Conservation (phyloP, 2,329 filamentous ascomycete genomes). For the Ascochyta rabiei region DNA sequence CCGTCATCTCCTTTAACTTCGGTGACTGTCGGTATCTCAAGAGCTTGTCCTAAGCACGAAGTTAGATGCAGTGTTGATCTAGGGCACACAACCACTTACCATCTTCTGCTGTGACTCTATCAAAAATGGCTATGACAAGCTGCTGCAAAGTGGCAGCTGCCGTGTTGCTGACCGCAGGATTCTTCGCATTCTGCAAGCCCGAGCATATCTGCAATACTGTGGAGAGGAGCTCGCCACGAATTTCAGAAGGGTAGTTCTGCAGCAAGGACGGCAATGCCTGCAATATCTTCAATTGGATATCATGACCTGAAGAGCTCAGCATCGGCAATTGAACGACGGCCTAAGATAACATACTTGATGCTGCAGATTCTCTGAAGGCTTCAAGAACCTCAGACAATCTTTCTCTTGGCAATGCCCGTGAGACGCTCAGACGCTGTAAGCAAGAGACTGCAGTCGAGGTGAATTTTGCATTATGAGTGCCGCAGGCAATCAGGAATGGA, state of each 20-base stretch:
- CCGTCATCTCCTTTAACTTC: constrained; percentile 72
- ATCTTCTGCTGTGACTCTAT: constrained; percentile 85
- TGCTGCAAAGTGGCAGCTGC: constrained; percentile 96
- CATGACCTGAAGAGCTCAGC: constrained; percentile 61
- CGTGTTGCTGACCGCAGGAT: constrained; percentile 91
- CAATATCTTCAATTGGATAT: constrained; percentile 94
- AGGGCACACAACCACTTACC: constrained; percentile 51
- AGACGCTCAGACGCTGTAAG: constrained; percentile 85
- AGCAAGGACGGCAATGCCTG: constrained; percentile 88
- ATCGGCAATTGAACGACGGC: background rate
- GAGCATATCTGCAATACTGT: constrained; percentile 90
- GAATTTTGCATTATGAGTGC: constrained; percentile 88
- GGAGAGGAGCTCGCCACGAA: constrained; percentile 81
- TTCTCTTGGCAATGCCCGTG: constrained; percentile 76
- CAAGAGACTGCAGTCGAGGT: constrained; percentile 86
- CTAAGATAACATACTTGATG: constrained; percentile 61
- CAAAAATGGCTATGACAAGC: constrained; percentile 88
- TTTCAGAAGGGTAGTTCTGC: constrained; percentile 84
- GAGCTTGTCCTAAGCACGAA: constrained; percentile 36
- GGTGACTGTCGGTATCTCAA: constrained; percentile 65
- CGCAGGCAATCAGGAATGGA: constrained; percentile 92
- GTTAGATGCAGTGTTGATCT: constrained; percentile 12
- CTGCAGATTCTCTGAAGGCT: constrained; percentile 81
- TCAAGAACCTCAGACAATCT: constrained; percentile 86
- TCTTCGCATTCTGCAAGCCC: constrained; percentile 87